phyloP scores from a whole-genome alignment of 2,329 filamentous ascomycete species.

The Alternaria arborescens region DNA sequence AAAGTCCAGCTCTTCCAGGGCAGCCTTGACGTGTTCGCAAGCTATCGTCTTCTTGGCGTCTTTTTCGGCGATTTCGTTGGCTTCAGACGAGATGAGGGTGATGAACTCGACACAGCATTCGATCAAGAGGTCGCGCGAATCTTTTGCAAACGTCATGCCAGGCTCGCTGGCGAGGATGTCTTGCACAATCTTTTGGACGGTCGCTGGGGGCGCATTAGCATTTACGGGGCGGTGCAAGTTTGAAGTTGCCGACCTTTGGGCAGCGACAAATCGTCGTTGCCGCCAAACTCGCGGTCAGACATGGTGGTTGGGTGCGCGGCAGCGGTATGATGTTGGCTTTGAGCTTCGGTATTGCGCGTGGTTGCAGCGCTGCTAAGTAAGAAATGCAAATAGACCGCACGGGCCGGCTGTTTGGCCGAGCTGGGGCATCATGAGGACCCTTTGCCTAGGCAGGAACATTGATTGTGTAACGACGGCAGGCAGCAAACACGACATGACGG shows the following conservation, averaged over 20 bases:
- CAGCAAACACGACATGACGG: not conserved
- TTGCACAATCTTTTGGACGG: constrained; percentile 84
- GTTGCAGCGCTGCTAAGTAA: constrained; percentile 13
- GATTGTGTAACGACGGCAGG: constrained; percentile 3
- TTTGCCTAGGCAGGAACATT: constrained; percentile 4
- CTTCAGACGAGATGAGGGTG: constrained; percentile 96
- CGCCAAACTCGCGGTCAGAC: constrained; percentile 55
- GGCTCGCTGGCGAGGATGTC: constrained; percentile 84
- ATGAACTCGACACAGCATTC: constrained; percentile 99
- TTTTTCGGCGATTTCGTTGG: constrained; percentile 98
- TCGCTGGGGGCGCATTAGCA: constrained; percentile 58
- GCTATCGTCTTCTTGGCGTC: constrained; percentile 99
- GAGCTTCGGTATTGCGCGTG: constrained; percentile 10
- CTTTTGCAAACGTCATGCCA: constrained; percentile 89
- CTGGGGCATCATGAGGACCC: not conserved
- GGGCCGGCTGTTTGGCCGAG: constrained; percentile 22
- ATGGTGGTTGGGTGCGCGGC: constrained; percentile 40
- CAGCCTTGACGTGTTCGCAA: constrained; percentile 96
- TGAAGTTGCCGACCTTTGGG: constrained; percentile 47
- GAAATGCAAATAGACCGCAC: constrained; percentile 14
- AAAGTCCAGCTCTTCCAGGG: constrained; percentile 91
- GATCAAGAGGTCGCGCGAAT: constrained; percentile 92
- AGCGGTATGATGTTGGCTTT: constrained; percentile 13
- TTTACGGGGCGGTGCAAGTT: not conserved
- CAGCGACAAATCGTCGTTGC: constrained; percentile 54